phyloP scores from a whole-genome alignment of 2,329 filamentous ascomycete species.

The Aspergillus tanneri region DNA sequence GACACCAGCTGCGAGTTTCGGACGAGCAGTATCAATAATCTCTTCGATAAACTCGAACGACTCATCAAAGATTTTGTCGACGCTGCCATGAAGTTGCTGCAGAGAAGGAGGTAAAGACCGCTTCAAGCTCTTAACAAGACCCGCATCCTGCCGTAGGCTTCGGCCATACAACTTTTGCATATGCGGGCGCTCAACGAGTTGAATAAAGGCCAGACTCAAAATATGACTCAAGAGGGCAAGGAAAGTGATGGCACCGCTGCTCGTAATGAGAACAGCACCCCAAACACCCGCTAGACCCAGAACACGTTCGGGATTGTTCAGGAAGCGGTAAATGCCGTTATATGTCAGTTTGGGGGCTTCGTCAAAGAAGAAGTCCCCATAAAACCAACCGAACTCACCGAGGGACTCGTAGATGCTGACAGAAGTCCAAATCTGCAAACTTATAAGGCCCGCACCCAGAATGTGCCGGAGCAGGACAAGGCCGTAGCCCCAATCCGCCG shows the following conservation, averaged over 20 bases:
- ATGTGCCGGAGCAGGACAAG: constrained; percentile 84
- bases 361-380: constrained; percentile 97
- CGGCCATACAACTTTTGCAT: constrained; percentile 97
- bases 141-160: constrained; percentile 79
- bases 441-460: constrained; percentile 74
- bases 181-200: constrained; percentile 90
- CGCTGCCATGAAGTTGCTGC: constrained; percentile 77
- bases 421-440: constrained; percentile 88
- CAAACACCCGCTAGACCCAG: constrained; percentile 93
- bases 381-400: constrained; percentile 98
- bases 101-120: constrained; percentile 80
- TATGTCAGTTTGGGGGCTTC: constrained; percentile 86
- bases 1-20: constrained; percentile 81
- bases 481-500: constrained; percentile 82
- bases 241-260: constrained; percentile 81
- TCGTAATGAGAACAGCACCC: constrained; percentile 91
- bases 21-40: constrained; percentile 78
- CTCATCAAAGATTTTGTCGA: constrained; percentile 82
- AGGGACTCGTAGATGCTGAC: constrained; percentile 92
- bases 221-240: constrained; percentile 83
- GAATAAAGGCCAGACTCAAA: constrained; percentile 81
- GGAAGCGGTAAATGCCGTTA: constrained; percentile 93
- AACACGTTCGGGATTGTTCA: constrained; percentile 95
- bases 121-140: constrained; percentile 86
- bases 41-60: constrained; percentile 89